Base-by-base conservation (phyloP, 2,329 filamentous ascomycete genomes). In the Rhynchosporium graminicola region DNA sequence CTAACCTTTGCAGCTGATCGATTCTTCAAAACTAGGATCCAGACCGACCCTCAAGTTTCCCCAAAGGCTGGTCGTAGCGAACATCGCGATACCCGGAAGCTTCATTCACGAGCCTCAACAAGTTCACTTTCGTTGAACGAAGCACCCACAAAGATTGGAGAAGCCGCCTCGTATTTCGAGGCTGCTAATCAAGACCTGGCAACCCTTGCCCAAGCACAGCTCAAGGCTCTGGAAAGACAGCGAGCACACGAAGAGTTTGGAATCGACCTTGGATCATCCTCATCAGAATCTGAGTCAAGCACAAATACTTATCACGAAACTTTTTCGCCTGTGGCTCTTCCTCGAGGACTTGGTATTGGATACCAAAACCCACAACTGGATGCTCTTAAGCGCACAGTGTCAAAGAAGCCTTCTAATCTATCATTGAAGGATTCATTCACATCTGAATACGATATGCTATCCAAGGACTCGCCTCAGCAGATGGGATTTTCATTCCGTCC, bases 401-500 rank as follows among this genome's bases (percentile, higher is more conserved):
- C 36, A 10, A 59, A 59, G 13, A 51, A 54, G 51, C 51, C 12
- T 10, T 58, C 56, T 38, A 15, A 4, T 9, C 51, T 56, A 12
- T 56, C 59, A 1, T 15, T 56, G 20, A 48, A 48, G 4, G 45
- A 61, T 20, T 55, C 51, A 6, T 45, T 29, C 12, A 43, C n/a
- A 52, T 13, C 48, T 56, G n/a, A 48, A 26, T 59, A 51, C 29
- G 36, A 51, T 9, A 40, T 9, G 4, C 46, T 59, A 2, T 51
- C 57, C 36, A 47, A 51, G 29, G 60, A 33, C 15, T 45, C 26
- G n/a, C 43, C 59, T 29, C 29, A 26, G 40, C 58, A 66, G 42
- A 62, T 69, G 47, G 60, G 61, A 6, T 71, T 72, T 47, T 72
- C 71, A 13, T 72, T 70, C 20, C 59, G 61, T 8, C 64, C 68